Percentiles rank a stretch among this genome's conserved stretches.
Evolutionary conservation across 129 eudicot genomes (phyloP).

Genomic region (Escallonia rubra): DNA sequence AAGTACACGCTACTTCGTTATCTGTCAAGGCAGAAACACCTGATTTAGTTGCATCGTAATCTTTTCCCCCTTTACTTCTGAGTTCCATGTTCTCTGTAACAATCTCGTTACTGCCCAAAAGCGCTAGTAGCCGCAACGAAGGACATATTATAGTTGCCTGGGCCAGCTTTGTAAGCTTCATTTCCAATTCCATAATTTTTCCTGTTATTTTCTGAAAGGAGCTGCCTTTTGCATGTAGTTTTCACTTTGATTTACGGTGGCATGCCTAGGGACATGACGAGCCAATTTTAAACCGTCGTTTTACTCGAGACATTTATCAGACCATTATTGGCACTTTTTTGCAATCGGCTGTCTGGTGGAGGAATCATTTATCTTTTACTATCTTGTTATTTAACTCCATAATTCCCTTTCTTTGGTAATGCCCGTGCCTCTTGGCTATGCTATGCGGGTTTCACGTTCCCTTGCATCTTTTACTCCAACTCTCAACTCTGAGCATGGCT

Average conservation of each 20-base stretch:
- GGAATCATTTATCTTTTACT: too few species aligned
- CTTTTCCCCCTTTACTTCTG: conserved; percentile 4
- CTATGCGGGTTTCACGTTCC: too few species aligned
- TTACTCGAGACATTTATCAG: too few species aligned
- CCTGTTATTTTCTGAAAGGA: conserved; percentile 3
- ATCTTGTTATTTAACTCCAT: too few species aligned
- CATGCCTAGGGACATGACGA: not conserved
- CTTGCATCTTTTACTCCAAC: too few species aligned
- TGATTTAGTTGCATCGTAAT: conserved; percentile 75
- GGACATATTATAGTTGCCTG: not conserved
- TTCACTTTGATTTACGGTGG: not conserved
- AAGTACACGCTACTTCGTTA: conserved; percentile 82
- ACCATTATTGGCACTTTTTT: too few species aligned
- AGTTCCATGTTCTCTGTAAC: conserved; percentile 25
- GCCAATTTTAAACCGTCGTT: not conserved
- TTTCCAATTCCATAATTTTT: not conserved
- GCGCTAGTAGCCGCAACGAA: conserved; percentile 5
- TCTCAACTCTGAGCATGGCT: too few species aligned
- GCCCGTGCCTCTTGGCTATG: too few species aligned
- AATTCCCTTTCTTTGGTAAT: too few species aligned
- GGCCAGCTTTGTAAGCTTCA: not conserved
- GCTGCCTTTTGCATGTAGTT: not conserved
- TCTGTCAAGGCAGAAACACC: conserved; percentile 97
- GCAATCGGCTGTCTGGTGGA: too few species aligned
- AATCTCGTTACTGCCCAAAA: conserved; percentile 18